Percentiles rank a stretch among this genome's conserved stretches.
Evolutionary conservation across 164 flowering plant species (phyloP).

Genomic region (Annona cherimola): DNA sequence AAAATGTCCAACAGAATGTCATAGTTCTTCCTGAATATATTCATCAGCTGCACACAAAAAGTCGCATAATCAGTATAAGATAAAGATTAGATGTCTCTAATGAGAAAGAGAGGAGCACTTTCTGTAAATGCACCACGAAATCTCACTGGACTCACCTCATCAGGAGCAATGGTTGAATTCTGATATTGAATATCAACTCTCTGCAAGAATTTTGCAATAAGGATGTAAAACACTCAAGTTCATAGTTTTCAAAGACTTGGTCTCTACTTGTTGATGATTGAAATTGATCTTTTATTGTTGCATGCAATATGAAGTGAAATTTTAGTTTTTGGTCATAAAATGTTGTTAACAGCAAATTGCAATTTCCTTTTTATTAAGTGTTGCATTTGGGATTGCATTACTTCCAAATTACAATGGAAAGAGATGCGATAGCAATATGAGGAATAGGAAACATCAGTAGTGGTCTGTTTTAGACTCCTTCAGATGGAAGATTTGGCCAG

Average conservation of each 20-base stretch:
- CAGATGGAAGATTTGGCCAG: not conserved
- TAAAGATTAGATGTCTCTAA: not conserved
- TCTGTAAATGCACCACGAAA: not conserved
- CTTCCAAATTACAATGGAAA: not conserved
- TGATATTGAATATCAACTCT: constrained; percentile 66
- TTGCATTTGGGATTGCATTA: no score
- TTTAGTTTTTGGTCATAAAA: not conserved
- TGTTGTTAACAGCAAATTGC: not conserved
- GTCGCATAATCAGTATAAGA: not conserved
- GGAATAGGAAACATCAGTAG: not conserved
- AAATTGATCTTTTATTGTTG: not conserved
- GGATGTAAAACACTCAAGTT: not conserved
- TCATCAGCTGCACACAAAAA: constrained; percentile 54
- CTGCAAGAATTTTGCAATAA: constrained; percentile 27
- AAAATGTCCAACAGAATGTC: constrained; percentile 70
- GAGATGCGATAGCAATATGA: not conserved
- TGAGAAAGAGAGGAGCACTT: not conserved
- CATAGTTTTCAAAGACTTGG: not conserved
- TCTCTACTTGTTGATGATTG: not conserved
- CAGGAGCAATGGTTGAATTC: constrained; percentile 64
- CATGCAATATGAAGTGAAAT: not conserved
- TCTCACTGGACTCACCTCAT: constrained; percentile 44
- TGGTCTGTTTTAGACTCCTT: not conserved
- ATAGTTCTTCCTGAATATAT: constrained; percentile 67
- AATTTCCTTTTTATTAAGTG: not conserved